Evolutionary conservation across 768 basidiomycete genomes (phyloP).

Genomic region (Mycena floridula): DNA sequence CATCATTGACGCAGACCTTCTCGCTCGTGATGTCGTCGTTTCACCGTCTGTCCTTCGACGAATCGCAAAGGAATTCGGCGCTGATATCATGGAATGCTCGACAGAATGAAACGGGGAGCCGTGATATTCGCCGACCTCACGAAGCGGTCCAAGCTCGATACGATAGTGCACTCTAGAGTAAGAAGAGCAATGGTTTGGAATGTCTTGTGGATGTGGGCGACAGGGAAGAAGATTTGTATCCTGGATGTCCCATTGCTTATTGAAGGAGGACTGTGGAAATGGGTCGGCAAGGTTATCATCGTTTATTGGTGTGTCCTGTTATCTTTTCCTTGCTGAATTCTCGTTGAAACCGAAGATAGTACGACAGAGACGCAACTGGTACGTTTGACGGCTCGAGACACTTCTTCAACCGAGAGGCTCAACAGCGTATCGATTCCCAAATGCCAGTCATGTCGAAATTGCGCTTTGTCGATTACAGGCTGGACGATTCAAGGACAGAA

Average conservation of each 20-base stretch:
- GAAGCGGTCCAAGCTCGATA: conserved; percentile 70
- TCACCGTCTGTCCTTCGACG: conserved; percentile 64
- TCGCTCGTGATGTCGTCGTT: conserved; percentile 89
- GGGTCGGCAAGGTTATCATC: conserved; percentile 78
- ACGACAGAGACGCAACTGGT: conserved; percentile 79
- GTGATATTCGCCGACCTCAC: conserved; percentile 78
- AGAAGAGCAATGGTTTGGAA: conserved; percentile 65
- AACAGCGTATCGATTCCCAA: conserved; percentile 73
- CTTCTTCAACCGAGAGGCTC: conserved; percentile 59
- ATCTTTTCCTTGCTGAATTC: too few relatives aligned
- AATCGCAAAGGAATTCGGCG: conserved; percentile 70
- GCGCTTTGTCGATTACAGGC: conserved; percentile 74
- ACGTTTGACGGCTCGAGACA: conserved; percentile 75
- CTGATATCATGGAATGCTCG: conserved; percentile 68
- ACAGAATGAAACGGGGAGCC: conserved; percentile 77
- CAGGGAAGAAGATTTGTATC: conserved; percentile 72
- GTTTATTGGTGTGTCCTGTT: conserved; percentile 74
- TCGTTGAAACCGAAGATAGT: too few relatives aligned
- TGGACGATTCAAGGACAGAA: conserved; percentile 83
- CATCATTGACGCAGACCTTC: conserved; percentile 88
- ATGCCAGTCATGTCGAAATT: conserved; percentile 75
- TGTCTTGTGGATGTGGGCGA: conserved; percentile 66
- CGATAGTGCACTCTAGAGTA: conserved; percentile 91
- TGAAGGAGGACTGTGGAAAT: conserved; percentile 80
- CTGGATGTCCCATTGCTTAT: conserved; percentile 91